Conservation (phyloP, 2,329 filamentous ascomycete species). For the Sporothrix brunneoviolacea region DNA sequence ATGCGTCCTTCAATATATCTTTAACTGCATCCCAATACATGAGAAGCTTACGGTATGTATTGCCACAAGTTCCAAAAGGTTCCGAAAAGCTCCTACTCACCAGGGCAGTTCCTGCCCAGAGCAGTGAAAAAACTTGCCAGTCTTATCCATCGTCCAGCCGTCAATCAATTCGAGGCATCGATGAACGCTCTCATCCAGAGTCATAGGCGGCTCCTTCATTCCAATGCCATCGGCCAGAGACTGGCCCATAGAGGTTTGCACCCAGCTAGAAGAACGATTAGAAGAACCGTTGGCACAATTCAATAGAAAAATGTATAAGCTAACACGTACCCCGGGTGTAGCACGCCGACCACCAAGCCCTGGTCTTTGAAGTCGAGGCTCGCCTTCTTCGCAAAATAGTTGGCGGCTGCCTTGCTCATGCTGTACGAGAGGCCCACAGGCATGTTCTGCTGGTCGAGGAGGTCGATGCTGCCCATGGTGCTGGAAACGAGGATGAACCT, state of each 20-base stretch:
- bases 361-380: slow-evolving; percentile 14
- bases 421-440: slow-evolving; percentile 21
- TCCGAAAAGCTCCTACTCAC: too few relatives aligned
- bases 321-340: slow-evolving; percentile 27
- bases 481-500: slow-evolving; percentile 24
- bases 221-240: slow-evolving; percentile 22
- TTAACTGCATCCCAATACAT: too few relatives aligned
- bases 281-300: too few relatives aligned
- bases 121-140: slow-evolving; percentile 18
- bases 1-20: too few relatives aligned
- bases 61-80: neutral
- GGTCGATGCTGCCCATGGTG: slow-evolving; percentile 22
- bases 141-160: slow-evolving; percentile 8
- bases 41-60: too few relatives aligned
- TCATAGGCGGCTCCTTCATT: slow-evolving; percentile 20
- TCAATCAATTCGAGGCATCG: slow-evolving; percentile 20
- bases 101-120: slow-evolving; percentile 21
- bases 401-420: slow-evolving; percentile 25
- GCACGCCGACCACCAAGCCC: slow-evolving; percentile 21
- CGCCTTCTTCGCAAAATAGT: slow-evolving; percentile 23
- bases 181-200: slow-evolving; percentile 19
- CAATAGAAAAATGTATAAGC: too few relatives aligned
- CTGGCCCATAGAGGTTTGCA: slow-evolving; percentile 23
- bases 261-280: too few relatives aligned
- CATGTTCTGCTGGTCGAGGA: slow-evolving; percentile 18